Conservation (phyloP, 2,329 filamentous ascomycete genomes). For the Coniochaeta sp. region DNA sequence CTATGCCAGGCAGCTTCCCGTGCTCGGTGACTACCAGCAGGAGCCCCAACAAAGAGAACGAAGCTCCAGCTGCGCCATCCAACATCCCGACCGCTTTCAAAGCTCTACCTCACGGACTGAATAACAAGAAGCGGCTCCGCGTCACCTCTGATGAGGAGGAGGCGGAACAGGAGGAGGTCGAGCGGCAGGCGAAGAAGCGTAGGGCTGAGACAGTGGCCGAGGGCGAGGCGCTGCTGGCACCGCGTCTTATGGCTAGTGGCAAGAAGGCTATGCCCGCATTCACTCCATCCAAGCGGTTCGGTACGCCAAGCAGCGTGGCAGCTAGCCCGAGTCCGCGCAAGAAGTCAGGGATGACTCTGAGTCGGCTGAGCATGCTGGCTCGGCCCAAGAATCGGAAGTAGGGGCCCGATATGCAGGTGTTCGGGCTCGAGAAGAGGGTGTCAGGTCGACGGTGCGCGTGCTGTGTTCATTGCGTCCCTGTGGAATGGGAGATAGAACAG, state of each 20-base stretch:
- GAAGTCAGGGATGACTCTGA: conserved; percentile 44
- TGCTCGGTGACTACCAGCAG: conserved; percentile 14
- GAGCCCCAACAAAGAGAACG: conserved; percentile 50
- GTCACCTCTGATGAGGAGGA: conserved; percentile 50
- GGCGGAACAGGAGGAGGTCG: conserved; percentile 36
- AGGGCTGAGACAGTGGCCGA: conserved; percentile 42
- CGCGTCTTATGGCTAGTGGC: conserved; percentile 30
- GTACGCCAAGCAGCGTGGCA: conserved; percentile 5
- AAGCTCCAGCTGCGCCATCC: conserved; percentile 21
- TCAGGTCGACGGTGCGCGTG: no score
- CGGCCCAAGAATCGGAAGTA: conserved; percentile 47
- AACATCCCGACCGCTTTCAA: conserved; percentile 21
- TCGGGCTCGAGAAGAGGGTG: neutral
- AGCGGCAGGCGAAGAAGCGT: conserved; percentile 52
- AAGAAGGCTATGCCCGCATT: conserved; percentile 27
- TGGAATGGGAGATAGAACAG: no score
- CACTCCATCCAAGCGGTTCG: conserved; percentile 19
- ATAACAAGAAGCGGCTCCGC: conserved; percentile 60
- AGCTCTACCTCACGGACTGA: conserved; percentile 54
- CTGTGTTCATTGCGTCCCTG: no score
- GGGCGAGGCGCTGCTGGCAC: conserved; percentile 45
- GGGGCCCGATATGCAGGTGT: neutral
- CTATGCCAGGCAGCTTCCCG: conserved; percentile 53
- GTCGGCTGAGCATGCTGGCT: conserved; percentile 55
- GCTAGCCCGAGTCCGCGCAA: conserved; percentile 45